A percentile compares a stretch with the other conserved stretches of the same genome.
These are phyloP conservation scores for Populus euphratica DNA, from an alignment of 345 rosid genomes.

Conservation along the genomic window DNA sequence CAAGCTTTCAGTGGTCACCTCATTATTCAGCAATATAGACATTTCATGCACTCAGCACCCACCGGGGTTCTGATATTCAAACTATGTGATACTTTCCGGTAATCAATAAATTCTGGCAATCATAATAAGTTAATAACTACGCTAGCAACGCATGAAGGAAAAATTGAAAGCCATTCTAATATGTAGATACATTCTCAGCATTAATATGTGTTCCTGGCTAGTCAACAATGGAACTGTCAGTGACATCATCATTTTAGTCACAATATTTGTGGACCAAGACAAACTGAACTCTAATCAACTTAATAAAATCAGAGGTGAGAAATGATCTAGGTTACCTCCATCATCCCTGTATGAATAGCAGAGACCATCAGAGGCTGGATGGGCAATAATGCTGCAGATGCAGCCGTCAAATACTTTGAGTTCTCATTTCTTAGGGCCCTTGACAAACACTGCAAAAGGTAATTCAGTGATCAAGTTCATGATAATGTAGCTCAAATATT, in stretches of 20 bases:
- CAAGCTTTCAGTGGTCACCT: neutral
- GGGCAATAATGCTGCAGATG: conserved; percentile 77
- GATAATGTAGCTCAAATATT: conserved; percentile 4
- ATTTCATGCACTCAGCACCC: neutral
- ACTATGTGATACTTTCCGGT: neutral
- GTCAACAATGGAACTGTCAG: neutral
- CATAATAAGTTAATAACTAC: neutral
- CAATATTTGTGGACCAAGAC: neutral
- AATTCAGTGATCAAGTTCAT: conserved; percentile 1
- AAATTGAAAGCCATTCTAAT: neutral
- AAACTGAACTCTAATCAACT: neutral
- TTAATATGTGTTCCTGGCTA: neutral
- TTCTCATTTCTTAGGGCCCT: conserved; percentile 81
- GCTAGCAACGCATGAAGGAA: neutral
- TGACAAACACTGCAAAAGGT: conserved; percentile 65
- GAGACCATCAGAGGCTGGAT: conserved; percentile 95
- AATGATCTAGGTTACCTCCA: conserved; percentile 59
- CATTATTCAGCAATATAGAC: neutral
- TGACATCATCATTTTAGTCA: neutral
- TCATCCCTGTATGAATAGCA: conserved; percentile 87
- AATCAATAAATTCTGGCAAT: neutral
- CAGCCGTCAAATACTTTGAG: conserved; percentile 93
- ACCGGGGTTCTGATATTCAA: neutral
- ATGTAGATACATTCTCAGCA: neutral
- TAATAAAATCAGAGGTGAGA: neutral